Percentiles rank a stretch among this genome's conserved stretches.
Evolutionary conservation across 768 basidiomycete species (phyloP).

Genomic region (Coprinopsis marcescibilis): DNA sequence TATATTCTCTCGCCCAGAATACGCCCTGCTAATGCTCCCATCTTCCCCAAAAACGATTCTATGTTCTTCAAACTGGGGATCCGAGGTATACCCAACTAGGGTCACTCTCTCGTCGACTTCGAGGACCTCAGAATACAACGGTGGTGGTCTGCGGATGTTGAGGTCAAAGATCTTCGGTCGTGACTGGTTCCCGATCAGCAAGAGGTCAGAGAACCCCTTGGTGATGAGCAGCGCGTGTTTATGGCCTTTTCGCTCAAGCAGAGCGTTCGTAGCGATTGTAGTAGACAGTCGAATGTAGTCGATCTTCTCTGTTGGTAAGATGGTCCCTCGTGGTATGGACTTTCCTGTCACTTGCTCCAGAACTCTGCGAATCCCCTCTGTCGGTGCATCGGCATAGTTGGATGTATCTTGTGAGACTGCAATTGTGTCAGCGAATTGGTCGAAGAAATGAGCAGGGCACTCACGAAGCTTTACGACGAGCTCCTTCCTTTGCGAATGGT

Average conservation of each 20-base stretch:
- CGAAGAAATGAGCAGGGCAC: slow-evolving; percentile 21
- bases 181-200: slow-evolving; percentile 92
- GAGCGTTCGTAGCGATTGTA: slow-evolving; percentile 93
- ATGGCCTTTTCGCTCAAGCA: slow-evolving; percentile 92
- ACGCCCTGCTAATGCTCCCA: slow-evolving; percentile 61
- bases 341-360: slow-evolving; percentile 72
- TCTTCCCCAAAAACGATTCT: slow-evolving; percentile 70
- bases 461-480: slow-evolving; percentile 85
- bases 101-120: slow-evolving; percentile 91
- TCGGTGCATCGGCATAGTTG: slow-evolving; percentile 90
- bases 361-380: slow-evolving; percentile 86
- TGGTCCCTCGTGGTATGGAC: slow-evolving; percentile 57
- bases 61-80: slow-evolving; percentile 74
- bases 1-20: slow-evolving; percentile 71
- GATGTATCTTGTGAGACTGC: slow-evolving; percentile 83
- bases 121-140: slow-evolving; percentile 72
- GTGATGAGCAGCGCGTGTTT: slow-evolving; percentile 90
- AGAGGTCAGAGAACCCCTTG: slow-evolving; percentile 84
- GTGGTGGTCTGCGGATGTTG: slow-evolving; percentile 72
- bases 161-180: slow-evolving; percentile 94
- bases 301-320: slow-evolving; percentile 74
- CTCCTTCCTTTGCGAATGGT: slow-evolving; percentile 56
- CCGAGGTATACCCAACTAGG: slow-evolving; percentile 87
- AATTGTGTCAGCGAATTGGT: neutral
- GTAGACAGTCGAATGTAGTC: slow-evolving; percentile 91